Percentiles rank a stretch among this genome's conserved stretches.
Evolutionary conservation across 225 moss, liverwort and hornwort genomes (phyloP).

Genomic region (Anthoceros angustus): DNA sequence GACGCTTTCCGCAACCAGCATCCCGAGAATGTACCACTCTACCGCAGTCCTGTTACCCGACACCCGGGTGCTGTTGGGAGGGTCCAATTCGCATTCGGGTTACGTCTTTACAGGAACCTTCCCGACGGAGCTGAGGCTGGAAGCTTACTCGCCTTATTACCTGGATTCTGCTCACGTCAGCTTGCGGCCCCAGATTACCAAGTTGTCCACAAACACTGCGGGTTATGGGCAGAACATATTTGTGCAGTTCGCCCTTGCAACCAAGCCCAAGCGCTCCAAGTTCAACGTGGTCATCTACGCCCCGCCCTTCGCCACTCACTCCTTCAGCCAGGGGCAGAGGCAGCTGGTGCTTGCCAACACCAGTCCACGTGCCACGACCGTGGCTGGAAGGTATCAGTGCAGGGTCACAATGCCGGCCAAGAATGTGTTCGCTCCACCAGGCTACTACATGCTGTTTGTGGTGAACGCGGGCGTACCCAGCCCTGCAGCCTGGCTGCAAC

Average conservation of each 20-base stretch:
- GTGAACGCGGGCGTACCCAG: conserved; percentile 25
- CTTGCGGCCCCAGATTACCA: conserved; percentile 10
- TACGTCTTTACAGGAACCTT: conserved; percentile 26
- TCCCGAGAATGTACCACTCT: conserved; percentile 46
- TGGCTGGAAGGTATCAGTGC: background rate
- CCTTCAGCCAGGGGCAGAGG: conserved; percentile 35
- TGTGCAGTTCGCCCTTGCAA: conserved; percentile 5
- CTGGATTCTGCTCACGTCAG: conserved; percentile 9
- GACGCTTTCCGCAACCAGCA: conserved; percentile 10
- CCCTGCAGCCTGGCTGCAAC: conserved; percentile 29
- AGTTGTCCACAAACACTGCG: background rate
- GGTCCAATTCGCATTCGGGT: conserved; percentile 28
- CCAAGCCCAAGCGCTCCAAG: background rate
- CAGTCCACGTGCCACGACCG: conserved; percentile 7
- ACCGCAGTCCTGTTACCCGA: conserved; percentile 33
- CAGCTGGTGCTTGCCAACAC: conserved; percentile 14
- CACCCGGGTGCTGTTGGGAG: conserved; percentile 28
- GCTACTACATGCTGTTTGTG: conserved; percentile 30
- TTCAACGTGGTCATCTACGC: conserved; percentile 17
- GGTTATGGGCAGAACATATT: conserved; percentile 16
- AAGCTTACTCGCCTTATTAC: conserved; percentile 33
- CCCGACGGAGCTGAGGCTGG: conserved; percentile 40
- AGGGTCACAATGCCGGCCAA: conserved; percentile 19
- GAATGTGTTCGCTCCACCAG: conserved; percentile 23
- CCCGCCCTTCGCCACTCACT: conserved; percentile 47